Conservation (phyloP, 371 early-diverging fungal genomes). For the Apophysomyces ossiformis region DNA sequence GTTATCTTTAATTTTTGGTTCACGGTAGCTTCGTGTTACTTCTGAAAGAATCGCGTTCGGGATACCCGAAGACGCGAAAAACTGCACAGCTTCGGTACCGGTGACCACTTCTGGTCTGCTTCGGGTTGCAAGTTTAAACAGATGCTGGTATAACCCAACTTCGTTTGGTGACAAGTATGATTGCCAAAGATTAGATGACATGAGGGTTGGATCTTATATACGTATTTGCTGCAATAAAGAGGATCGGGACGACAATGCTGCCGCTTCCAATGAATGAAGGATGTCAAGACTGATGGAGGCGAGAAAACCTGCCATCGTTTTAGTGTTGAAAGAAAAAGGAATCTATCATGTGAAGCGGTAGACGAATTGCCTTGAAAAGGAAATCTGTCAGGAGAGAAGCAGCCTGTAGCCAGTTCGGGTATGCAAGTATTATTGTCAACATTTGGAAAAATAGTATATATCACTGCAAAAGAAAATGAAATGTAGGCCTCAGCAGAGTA, state of each 20-base stretch:
- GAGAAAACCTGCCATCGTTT: neutral
- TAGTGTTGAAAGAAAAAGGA: neutral
- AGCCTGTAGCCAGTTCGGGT: neutral
- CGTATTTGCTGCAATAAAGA: neutral
- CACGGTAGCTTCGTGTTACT: slow-evolving; percentile 39
- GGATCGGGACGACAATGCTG: neutral
- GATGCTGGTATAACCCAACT: slow-evolving; percentile 59
- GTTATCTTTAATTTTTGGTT: neutral
- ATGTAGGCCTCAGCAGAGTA: too few species aligned
- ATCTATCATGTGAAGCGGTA: slow-evolving; percentile 1
- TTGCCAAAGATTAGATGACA: slow-evolving; percentile 28
- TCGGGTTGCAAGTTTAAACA: slow-evolving; percentile 65
- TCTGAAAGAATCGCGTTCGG: slow-evolving; percentile 65
- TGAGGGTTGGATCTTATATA: neutral
- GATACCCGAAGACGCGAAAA: slow-evolving; percentile 77
- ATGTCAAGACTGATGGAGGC: neutral
- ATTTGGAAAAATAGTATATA: too few species aligned
- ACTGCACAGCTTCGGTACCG: slow-evolving; percentile 75
- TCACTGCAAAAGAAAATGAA: too few species aligned
- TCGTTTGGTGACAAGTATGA: slow-evolving; percentile 63
- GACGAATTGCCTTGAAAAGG: neutral
- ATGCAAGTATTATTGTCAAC: too few species aligned
- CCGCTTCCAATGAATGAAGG: neutral
- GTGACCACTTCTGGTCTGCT: slow-evolving; percentile 63
- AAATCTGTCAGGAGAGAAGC: neutral